These are phyloP conservation scores for Fomitopsis serialis DNA, from an alignment of 768 basidiomycete genomes.

Conservation along the genomic window DNA sequence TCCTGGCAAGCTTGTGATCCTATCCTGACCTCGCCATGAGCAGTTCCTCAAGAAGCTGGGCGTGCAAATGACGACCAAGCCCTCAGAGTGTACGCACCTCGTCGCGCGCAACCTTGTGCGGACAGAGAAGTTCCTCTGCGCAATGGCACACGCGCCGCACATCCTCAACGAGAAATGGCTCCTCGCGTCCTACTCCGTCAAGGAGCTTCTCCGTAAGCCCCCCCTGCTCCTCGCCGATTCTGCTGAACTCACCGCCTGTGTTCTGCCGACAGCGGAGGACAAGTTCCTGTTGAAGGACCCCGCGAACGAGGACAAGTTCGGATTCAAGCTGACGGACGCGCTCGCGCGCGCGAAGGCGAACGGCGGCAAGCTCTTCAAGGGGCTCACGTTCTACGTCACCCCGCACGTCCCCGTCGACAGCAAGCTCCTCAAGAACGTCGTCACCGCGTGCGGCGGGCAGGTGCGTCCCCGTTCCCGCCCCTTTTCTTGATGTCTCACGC, in stretches of 20 bases:
- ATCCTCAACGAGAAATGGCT: constrained; percentile 72
- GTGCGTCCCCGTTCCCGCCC: constrained; percentile 32
- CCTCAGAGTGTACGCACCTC: constrained; percentile 75
- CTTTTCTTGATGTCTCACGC: background rate
- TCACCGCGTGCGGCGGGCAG: constrained; percentile 66
- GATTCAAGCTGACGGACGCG: constrained; percentile 57
- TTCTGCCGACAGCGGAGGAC: constrained; percentile 68
- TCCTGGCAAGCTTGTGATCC: background rate
- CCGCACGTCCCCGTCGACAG: constrained; percentile 52
- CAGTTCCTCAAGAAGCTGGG: constrained; percentile 65
- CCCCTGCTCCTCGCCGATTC: too few relatives aligned
- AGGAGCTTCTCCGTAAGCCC: constrained; percentile 62
- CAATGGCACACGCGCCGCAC: constrained; percentile 55
- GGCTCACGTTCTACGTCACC: constrained; percentile 73
- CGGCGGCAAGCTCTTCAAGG: constrained; percentile 52
- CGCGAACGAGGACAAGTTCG: constrained; percentile 59
- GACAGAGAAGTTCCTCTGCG: constrained; percentile 86
- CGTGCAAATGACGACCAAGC: constrained; percentile 52
- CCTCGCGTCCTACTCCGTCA: constrained; percentile 46
- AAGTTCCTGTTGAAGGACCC: constrained; percentile 57
- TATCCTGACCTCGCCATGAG: background rate
- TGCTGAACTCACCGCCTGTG: background rate
- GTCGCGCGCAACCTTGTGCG: constrained; percentile 64
- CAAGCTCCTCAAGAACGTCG: constrained; percentile 63
- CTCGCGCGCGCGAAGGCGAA: constrained; percentile 50